These are phyloP conservation scores for Daldinia sp. DNA, from an alignment of 2,329 filamentous ascomycete genomes.

Conservation along the genomic window DNA sequence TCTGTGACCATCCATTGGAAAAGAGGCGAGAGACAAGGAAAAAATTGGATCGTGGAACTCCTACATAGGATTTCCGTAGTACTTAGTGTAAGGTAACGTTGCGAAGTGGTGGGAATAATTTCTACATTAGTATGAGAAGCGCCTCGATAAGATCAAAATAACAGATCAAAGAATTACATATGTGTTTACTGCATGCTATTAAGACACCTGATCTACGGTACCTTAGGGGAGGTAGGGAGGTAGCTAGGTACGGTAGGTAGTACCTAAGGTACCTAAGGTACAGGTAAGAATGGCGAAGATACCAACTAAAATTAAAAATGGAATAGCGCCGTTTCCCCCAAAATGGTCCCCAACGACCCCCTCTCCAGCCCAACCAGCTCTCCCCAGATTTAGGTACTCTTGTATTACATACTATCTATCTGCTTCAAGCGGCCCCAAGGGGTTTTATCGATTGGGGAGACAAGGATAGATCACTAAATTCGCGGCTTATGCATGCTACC, in stretches of 20 bases:
- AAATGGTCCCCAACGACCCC: background rate
- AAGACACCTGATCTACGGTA: background rate
- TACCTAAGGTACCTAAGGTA: background rate
- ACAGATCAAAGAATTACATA: background rate
- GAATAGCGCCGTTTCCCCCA: background rate
- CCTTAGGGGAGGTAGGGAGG: background rate
- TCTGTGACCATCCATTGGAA: constrained; percentile 36
- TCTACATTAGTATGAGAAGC: background rate
- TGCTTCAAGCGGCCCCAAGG: background rate
- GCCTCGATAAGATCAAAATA: constrained; percentile 16
- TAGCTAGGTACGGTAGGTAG: too few relatives aligned
- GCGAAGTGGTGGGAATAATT: constrained; percentile 34
- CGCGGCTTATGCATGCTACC: constrained; percentile 22
- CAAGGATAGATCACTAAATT: background rate
- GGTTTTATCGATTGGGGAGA: constrained; percentile 26
- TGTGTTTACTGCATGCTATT: background rate
- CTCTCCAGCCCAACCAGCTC: too few relatives aligned
- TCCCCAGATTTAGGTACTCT: background rate
- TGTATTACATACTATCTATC: background rate
- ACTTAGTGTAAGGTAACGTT: constrained; percentile 44
- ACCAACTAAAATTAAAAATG: background rate
- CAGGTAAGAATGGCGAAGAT: background rate
- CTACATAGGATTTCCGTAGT: constrained; percentile 4
- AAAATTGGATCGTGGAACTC: constrained; percentile 28
- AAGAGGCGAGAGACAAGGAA: background rate